These are phyloP conservation scores for Ogataea trehaloabstinens DNA, from an alignment of 805 yeast species.

Conservation along the genomic window DNA sequence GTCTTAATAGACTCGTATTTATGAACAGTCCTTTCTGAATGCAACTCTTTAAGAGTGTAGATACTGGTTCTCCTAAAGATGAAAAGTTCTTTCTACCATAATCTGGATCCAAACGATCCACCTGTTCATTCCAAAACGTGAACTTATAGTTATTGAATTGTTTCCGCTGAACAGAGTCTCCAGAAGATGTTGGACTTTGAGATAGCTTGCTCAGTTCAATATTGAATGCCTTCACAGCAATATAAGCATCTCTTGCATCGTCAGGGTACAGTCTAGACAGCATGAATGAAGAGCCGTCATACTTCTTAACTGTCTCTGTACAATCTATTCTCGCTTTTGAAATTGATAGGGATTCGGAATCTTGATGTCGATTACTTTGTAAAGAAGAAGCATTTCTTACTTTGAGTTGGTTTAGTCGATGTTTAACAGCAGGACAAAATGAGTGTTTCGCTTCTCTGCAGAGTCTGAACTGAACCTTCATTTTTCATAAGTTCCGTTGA, in stretches of 20 bases:
- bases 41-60: constrained; percentile 54
- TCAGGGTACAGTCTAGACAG: constrained; percentile 68
- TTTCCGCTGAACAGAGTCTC: constrained; percentile 15
- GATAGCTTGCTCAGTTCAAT: constrained; percentile 47
- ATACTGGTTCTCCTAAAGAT: constrained; percentile 56
- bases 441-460: too few species aligned
- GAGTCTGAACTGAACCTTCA: too few species aligned
- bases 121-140: constrained; percentile 70
- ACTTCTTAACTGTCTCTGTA: constrained; percentile 39
- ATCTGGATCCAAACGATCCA: constrained; percentile 38
- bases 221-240: constrained; percentile 66
- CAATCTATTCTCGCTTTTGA: constrained; percentile 44
- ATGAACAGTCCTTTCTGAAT: constrained; percentile 47
- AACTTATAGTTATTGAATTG: constrained; percentile 53
- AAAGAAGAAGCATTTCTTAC: too few species aligned
- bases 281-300: constrained; percentile 63
- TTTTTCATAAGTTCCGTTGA: too few species aligned
- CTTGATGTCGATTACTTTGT: too few species aligned
- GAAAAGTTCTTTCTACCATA: background rate
- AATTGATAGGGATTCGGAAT: constrained; percentile 14
- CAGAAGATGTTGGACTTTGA: constrained; percentile 21
- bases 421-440: too few species aligned
- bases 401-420: too few species aligned
- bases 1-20: constrained; percentile 54
- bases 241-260: constrained; percentile 57